Conservation (phyloP, 2,329 filamentous ascomycete species). For the Balansia obtecta region DNA sequence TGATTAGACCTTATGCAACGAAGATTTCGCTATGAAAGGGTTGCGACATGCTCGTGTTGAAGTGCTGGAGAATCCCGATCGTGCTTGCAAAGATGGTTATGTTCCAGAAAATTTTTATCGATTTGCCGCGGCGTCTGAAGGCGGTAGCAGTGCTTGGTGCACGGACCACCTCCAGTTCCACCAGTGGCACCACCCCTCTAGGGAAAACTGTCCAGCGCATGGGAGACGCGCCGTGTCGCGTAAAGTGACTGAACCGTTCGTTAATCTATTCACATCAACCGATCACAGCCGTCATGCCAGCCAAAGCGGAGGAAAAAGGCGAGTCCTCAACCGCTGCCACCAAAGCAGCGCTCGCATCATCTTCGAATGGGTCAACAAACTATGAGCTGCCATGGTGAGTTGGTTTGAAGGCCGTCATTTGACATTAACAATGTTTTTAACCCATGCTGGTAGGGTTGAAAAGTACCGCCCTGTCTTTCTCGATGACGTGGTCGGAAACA, state of each 20-base stretch:
- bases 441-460: constrained; percentile 60
- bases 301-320: constrained; percentile 38
- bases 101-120: constrained; percentile 6
- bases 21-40: not conserved
- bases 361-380: constrained; percentile 36
- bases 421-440: not conserved
- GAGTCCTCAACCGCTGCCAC: constrained; percentile 49
- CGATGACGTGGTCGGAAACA: constrained; percentile 95
- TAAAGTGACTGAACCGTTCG: constrained; percentile 18
- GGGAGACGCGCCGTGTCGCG: constrained; percentile 25
- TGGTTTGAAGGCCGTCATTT: not conserved
- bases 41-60: not conserved
- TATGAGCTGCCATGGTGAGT: constrained; percentile 71
- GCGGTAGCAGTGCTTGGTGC: constrained; percentile 16
- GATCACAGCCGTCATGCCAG: constrained; percentile 34
- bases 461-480: constrained; percentile 94
- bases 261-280: constrained; percentile 10
- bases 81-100: not conserved
- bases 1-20: not conserved
- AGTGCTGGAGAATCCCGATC: not conserved
- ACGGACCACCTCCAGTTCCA: constrained; percentile 15
- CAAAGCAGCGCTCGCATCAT: constrained; percentile 41
- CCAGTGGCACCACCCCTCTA: not conserved
- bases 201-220: too few relatives aligned
- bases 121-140: constrained; percentile 9